These are phyloP conservation scores for Sordaria brevicollis DNA, from an alignment of 495 filamentous ascomycete species.

Conservation along the genomic window DNA sequence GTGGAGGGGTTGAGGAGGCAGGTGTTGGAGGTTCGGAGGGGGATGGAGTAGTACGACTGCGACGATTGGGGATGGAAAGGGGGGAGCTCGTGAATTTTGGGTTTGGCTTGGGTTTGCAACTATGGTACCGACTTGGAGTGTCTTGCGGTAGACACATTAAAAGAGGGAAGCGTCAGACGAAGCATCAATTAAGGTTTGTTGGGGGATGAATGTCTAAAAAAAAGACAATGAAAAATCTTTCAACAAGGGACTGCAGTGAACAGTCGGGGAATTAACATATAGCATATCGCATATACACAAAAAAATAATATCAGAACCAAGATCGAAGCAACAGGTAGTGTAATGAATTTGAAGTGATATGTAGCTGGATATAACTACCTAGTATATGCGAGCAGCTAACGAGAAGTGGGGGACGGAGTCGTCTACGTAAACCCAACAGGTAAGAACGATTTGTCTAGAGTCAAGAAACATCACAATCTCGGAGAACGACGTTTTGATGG, in stretches of 20 bases:
- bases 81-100: background rate
- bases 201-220: background rate
- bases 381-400: no score
- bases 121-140: background rate
- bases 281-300: background rate
- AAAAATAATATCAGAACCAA: background rate
- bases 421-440: no score
- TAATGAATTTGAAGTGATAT: background rate
- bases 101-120: background rate
- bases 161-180: background rate
- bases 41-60: background rate
- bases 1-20: slow-evolving; percentile 52
- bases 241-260: background rate
- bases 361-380: background rate
- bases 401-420: no score
- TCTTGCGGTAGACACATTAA: background rate
- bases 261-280: background rate
- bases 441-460: no score
- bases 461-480: no score
- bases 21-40: slow-evolving; percentile 25
- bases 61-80: background rate
- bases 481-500: no score
- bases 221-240: background rate
- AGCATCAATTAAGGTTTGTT: background rate
- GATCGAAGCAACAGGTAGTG: background rate